A percentile compares a stretch with the other conserved stretches of the same genome.
These are phyloP conservation scores for Hysterangium stoloniferum DNA, from an alignment of 768 basidiomycete species.

Conservation along the genomic window DNA sequence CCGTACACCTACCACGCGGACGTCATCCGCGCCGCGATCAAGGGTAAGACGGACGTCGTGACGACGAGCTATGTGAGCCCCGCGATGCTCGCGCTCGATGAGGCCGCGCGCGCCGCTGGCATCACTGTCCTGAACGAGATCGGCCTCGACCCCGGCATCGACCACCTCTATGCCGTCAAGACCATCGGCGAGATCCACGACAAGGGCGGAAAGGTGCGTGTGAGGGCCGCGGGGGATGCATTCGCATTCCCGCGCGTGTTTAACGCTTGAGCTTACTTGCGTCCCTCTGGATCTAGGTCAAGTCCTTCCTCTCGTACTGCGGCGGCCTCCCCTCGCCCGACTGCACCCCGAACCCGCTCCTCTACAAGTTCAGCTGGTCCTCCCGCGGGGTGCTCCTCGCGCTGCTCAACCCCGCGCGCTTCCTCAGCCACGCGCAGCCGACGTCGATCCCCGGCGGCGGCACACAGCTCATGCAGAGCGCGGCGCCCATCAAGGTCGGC, in stretches of 20 bases:
- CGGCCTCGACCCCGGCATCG: constrained; percentile 92
- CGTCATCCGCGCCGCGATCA: constrained; percentile 90
- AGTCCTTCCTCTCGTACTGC: constrained; percentile 89
- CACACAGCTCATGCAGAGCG: constrained; percentile 82
- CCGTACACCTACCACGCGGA: constrained; percentile 87
- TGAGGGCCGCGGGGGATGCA: neutral
- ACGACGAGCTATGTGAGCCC: constrained; percentile 94
- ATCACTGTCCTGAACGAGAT: constrained; percentile 97
- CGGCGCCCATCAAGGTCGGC: constrained; percentile 90
- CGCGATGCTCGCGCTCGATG: constrained; percentile 82
- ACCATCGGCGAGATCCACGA: constrained; percentile 90
- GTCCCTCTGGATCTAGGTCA: constrained; percentile 44
- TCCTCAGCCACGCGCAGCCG: constrained; percentile 57
- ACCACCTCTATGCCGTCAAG: constrained; percentile 91
- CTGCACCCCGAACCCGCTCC: constrained; percentile 88
- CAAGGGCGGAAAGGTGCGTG: constrained; percentile 81
- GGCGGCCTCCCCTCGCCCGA: constrained; percentile 93
- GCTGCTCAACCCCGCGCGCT: constrained; percentile 83
- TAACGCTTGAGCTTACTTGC: too few species aligned
- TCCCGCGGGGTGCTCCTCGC: constrained; percentile 94
- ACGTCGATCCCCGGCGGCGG: constrained; percentile 64
- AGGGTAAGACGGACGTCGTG: constrained; percentile 84
- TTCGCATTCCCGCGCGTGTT: neutral
- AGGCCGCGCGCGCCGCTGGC: constrained; percentile 74
- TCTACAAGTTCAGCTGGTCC: constrained; percentile 99